A percentile compares a stretch with the other conserved stretches of the same genome.
These are phyloP conservation scores for Ogataea corticis DNA, from an alignment of 805 yeast species.

Conservation along the genomic window DNA sequence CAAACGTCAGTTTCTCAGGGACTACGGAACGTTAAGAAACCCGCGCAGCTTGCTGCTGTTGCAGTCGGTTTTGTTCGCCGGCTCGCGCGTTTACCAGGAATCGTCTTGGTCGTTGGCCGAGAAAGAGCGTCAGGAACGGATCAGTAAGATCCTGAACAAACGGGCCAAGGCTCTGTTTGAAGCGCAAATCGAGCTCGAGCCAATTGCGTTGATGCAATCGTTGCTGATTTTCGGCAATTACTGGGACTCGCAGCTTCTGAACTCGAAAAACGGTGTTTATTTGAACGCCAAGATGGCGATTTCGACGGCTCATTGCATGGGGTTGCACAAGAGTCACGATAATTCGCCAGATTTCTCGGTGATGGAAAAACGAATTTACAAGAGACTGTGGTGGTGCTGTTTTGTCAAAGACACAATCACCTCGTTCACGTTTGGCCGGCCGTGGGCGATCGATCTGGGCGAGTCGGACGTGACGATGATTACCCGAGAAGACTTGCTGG, in stretches of 20 bases:
- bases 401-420: conserved; percentile 66
- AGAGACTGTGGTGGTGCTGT: conserved; percentile 76
- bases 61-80: conserved; percentile 69
- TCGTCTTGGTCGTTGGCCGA: conserved; percentile 49
- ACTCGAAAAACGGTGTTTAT: conserved; percentile 63
- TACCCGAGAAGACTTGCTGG: conserved; percentile 60
- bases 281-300: conserved; percentile 68
- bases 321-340: conserved; percentile 57
- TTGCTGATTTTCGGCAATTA: conserved; percentile 62
- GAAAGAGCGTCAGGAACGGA: conserved; percentile 39
- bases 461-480: conserved; percentile 83
- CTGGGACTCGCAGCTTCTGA: conserved; percentile 75
- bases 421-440: conserved; percentile 72
- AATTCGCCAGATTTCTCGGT: conserved; percentile 10
- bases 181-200: conserved; percentile 65
- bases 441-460: conserved; percentile 63
- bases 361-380: conserved; percentile 46
- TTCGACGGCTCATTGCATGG: conserved; percentile 71
- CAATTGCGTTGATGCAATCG: conserved; percentile 61
- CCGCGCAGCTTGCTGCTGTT: conserved; percentile 63
- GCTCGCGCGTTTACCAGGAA: conserved; percentile 59
- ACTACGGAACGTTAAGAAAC: conserved; percentile 52
- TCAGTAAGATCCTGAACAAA: conserved; percentile 54
- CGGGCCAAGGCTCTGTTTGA: conserved; percentile 78
- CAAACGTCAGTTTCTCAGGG: conserved; percentile 58